A percentile compares a stretch with the other conserved stretches of the same genome.
These are phyloP conservation scores for Cercospora sp. DNA, from an alignment of 2,329 filamentous ascomycete genomes.

Conservation along the genomic window DNA sequence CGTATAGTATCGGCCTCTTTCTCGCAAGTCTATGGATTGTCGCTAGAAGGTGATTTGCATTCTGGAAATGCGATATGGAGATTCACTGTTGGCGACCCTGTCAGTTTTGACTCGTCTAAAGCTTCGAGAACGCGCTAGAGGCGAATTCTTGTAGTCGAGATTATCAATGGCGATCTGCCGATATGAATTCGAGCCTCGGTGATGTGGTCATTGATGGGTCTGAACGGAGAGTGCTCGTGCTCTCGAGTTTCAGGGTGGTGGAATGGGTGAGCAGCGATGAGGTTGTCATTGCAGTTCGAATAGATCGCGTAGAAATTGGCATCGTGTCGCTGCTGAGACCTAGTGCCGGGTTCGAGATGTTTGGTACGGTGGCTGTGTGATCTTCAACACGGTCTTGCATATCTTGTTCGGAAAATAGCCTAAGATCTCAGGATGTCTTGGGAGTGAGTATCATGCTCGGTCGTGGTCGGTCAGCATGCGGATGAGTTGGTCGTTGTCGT, in stretches of 20 bases:
- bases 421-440: not conserved
- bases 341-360: not conserved
- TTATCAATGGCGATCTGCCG: slow-evolving; percentile 1
- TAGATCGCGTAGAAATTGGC: not conserved
- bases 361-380: not conserved
- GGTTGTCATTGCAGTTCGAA: not conserved
- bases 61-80: not conserved
- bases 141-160: not conserved
- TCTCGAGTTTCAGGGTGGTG: not conserved
- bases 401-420: not conserved
- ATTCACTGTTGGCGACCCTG: not conserved
- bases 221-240: not conserved
- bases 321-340: not conserved
- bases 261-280: not conserved
- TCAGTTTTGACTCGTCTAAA: not conserved
- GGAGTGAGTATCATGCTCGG: not conserved
- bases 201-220: not conserved
- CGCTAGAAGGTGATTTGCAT: slow-evolving; percentile 3
- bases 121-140: not conserved
- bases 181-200: not conserved
- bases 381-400: not conserved
- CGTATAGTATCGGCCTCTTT: not conserved
- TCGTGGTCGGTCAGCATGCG: not conserved
- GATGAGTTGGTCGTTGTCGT: not conserved
- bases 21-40: not conserved